A percentile compares a stretch with the other conserved stretches of the same genome.
Conservation (phyloP, 495 filamentous ascomycete genomes). For the Tuber indicum region DNA sequence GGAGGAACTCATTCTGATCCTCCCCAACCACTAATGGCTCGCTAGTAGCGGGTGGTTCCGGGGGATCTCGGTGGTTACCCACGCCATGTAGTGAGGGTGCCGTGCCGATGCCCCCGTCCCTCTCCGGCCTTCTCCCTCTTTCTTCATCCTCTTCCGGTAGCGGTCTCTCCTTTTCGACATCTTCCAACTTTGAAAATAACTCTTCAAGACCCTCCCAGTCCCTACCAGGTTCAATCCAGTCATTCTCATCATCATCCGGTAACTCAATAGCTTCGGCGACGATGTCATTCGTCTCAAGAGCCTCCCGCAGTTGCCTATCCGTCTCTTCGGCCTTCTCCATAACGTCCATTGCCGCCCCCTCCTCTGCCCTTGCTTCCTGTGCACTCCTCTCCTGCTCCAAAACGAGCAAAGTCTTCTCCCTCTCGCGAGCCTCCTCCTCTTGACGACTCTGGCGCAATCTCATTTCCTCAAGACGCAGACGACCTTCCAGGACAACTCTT, state of each 20-base stretch:
- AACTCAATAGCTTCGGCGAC: slow-evolving; percentile 35
- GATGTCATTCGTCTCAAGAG: slow-evolving; percentile 36
- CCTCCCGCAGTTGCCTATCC: slow-evolving; percentile 32
- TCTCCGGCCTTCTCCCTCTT: slow-evolving; percentile 7
- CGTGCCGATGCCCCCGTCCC: slow-evolving; percentile 7
- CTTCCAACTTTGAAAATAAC: slow-evolving; percentile 23
- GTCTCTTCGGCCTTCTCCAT: slow-evolving; percentile 38
- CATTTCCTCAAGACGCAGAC: slow-evolving; percentile 31
- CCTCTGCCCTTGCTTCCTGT: slow-evolving; percentile 31
- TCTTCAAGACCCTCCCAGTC: slow-evolving; percentile 11
- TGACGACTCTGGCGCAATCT: slow-evolving; percentile 12
- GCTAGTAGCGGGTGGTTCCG: background rate
- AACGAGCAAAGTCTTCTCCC: slow-evolving; percentile 32
- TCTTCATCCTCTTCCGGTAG: slow-evolving; percentile 13
- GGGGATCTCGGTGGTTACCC: background rate
- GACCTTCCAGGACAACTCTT: slow-evolving; percentile 38
- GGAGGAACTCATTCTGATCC: background rate
- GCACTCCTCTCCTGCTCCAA: slow-evolving; percentile 32
- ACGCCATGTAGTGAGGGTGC: background rate
- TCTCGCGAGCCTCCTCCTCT: slow-evolving; percentile 32
- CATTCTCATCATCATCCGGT: slow-evolving; percentile 25
- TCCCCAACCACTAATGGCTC: background rate
- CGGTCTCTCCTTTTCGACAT: slow-evolving; percentile 24
- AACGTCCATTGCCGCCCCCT: slow-evolving; percentile 31
- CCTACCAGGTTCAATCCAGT: background rate